A percentile compares a stretch with the other conserved stretches of the same genome.
These are phyloP conservation scores for Boletus rex-veris DNA, from an alignment of 768 basidiomycete species.

Conservation along the genomic window DNA sequence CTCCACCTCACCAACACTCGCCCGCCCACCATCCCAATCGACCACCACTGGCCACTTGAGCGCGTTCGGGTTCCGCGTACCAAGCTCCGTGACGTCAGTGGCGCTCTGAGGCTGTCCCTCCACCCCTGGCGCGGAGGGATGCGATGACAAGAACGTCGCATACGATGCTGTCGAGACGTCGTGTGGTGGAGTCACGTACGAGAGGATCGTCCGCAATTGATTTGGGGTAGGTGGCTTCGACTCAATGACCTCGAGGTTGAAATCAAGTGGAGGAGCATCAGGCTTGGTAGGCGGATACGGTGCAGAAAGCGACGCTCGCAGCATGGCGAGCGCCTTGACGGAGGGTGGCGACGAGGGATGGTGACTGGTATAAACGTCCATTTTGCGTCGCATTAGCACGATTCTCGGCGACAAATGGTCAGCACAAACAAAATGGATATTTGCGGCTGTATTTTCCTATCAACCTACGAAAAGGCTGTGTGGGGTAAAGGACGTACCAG, in stretches of 20 bases:
- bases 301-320: slow-evolving; percentile 53
- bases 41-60: slow-evolving; percentile 81
- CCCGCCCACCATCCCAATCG: slow-evolving; percentile 67
- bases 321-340: slow-evolving; percentile 52
- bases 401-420: slow-evolving; percentile 4
- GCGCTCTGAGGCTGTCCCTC: slow-evolving; percentile 40
- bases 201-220: slow-evolving; percentile 64
- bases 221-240: slow-evolving; percentile 59
- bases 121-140: slow-evolving; percentile 44
- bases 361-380: slow-evolving; percentile 44
- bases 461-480: not conserved
- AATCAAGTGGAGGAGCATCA: slow-evolving; percentile 52
- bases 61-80: slow-evolving; percentile 50
- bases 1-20: slow-evolving; percentile 62
- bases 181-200: slow-evolving; percentile 42
- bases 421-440: slow-evolving; percentile 61
- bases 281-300: slow-evolving; percentile 58
- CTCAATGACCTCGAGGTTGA: slow-evolving; percentile 72
- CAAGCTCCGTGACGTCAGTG: slow-evolving; percentile 48
- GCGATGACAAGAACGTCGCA: slow-evolving; percentile 55
- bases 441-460: slow-evolving; percentile 41
- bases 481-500: slow-evolving; percentile 25
- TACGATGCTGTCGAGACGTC: slow-evolving; percentile 33
- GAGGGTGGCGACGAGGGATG: slow-evolving; percentile 64
- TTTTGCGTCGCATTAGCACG: slow-evolving; percentile 1